Evolutionary conservation across 2,329 filamentous ascomycete species (phyloP), one percentile per base, ranked within the genome.

Genomic region (Aspergillus persii): DNA sequence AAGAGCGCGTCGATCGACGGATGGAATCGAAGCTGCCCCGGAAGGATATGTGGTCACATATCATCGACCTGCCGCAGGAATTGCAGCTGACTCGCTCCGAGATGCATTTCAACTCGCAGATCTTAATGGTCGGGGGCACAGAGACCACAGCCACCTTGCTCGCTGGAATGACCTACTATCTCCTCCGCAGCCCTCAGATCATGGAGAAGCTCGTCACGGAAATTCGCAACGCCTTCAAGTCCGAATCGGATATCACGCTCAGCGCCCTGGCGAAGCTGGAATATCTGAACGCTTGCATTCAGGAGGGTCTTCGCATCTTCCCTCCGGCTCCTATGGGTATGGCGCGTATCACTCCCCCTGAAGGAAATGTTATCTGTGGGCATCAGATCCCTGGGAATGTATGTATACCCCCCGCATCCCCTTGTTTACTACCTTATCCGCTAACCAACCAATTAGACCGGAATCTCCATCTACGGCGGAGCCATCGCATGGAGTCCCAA

Each of bases 241-340:
- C 15, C 6, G 12, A 41, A 12, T 47, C 27, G 2, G 48, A 56
- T 8, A 56, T 51, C 8, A 46, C 27, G 3, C 18, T 31, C 2
- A 44, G 30, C 9, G 9, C 11, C 23, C 36, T 31, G 18, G 18
- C 27, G 9, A 29, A 55, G 5, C 53, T 66, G 8, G 46, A 50
- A 11, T 69, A 68, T 49, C 53, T 71, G 2, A 53, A 53, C 3
- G 66, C 65, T n/a, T 63, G 68, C 26, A 39, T 66, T n/a, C 60
- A 60, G 18, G 69, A 71, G 53, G 53, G 61, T 8, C 29, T 71
- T 30, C 62, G 68, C 6, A 58, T 65, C 8, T 67, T 63, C 48
- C 68, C 68, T 11, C 65, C 67, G 6, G 53, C 68, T n/a, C 61
- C 65, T 6, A 53, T 56, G 3, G 59, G 56, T n/a, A 55, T 69